Evolutionary conservation across 2,329 filamentous ascomycete species (phyloP).

Genomic region (Diaporthe helianthi): DNA sequence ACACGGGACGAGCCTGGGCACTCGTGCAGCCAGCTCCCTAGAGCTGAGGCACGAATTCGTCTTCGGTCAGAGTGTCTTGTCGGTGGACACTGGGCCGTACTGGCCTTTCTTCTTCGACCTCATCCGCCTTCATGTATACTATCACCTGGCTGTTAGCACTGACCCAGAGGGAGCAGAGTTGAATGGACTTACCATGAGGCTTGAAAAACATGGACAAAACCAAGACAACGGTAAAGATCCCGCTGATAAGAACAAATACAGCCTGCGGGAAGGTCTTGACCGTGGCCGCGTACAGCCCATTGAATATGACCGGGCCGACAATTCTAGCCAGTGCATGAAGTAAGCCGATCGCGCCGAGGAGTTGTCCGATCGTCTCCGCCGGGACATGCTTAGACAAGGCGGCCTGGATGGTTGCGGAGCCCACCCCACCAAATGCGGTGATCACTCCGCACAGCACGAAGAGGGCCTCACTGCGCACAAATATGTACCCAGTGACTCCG

Average conservation of each 20-base stretch:
- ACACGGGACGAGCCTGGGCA: not conserved
- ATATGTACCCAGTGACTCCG: slow-evolving; percentile 77
- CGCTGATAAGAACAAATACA: slow-evolving; percentile 78
- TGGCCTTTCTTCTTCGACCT: not conserved
- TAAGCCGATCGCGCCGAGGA: slow-evolving; percentile 88
- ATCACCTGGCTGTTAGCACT: not conserved
- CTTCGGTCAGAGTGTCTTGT: slow-evolving; percentile 35
- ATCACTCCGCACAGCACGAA: slow-evolving; percentile 78
- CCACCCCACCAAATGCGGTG: slow-evolving; percentile 82
- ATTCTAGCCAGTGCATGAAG: slow-evolving; percentile 84
- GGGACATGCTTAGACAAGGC: slow-evolving; percentile 91
- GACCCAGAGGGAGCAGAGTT: not conserved
- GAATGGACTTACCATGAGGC: slow-evolving; percentile 71
- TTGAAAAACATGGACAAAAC: slow-evolving; percentile 73
- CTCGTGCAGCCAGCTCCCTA: slow-evolving; percentile 14
- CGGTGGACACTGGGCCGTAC: slow-evolving; percentile 12
- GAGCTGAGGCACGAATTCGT: slow-evolving; percentile 38
- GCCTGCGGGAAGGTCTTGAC: slow-evolving; percentile 80
- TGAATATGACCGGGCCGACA: slow-evolving; percentile 82
- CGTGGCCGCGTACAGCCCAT: slow-evolving; percentile 83
- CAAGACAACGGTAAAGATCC: slow-evolving; percentile 71
- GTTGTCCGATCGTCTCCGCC: slow-evolving; percentile 78
- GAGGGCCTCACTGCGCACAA: slow-evolving; percentile 65
- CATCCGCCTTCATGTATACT: slow-evolving; percentile 36
- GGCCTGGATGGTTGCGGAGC: slow-evolving; percentile 82